These are phyloP conservation scores for Pouteria glomerata DNA, from an alignment of 148 eudicot genomes.

Conservation along the genomic window DNA sequence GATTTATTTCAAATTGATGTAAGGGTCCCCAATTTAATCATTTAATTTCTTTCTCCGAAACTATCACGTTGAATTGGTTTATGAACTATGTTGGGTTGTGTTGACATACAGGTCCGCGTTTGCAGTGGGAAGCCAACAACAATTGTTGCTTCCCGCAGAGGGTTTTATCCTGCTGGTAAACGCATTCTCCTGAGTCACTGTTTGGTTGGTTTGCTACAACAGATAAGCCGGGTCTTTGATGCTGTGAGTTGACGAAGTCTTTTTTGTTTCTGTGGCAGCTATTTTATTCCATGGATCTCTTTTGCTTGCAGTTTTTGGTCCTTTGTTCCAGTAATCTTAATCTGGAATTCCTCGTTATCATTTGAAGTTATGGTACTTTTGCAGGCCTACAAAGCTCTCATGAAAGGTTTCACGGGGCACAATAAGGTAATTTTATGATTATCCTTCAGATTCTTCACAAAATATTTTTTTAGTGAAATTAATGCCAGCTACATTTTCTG, in stretches of 20 bases:
- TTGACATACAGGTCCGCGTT: slow-evolving; percentile 54
- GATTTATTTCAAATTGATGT: slow-evolving; percentile 89
- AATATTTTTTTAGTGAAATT: background rate
- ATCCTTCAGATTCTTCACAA: slow-evolving; percentile 3
- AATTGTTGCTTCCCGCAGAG: slow-evolving; percentile 65
- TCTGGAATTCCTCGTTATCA: background rate
- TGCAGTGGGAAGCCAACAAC: slow-evolving; percentile 89
- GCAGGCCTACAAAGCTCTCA: slow-evolving; percentile 86
- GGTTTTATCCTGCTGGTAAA: slow-evolving; percentile 85
- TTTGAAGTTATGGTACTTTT: slow-evolving; percentile 7
- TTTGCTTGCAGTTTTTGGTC: background rate
- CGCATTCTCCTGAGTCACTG: slow-evolving; percentile 50
- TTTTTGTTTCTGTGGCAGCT: background rate
- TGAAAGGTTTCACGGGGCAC: slow-evolving; percentile 86
- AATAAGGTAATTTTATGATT: slow-evolving; percentile 42
- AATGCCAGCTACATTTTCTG: slow-evolving; percentile 6
- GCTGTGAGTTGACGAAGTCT: slow-evolving; percentile 39
- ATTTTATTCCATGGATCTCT: background rate
- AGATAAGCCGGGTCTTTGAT: slow-evolving; percentile 74
- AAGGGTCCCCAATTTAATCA: slow-evolving; percentile 18
- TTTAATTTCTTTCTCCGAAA: background rate
- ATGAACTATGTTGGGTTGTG: background rate
- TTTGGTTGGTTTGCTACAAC: slow-evolving; percentile 71
- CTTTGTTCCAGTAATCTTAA: background rate
- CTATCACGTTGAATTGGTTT: background rate